These are phyloP conservation scores for Drechmeria coniospora DNA, from an alignment of 2,329 filamentous ascomycete genomes.

Conservation along the genomic window DNA sequence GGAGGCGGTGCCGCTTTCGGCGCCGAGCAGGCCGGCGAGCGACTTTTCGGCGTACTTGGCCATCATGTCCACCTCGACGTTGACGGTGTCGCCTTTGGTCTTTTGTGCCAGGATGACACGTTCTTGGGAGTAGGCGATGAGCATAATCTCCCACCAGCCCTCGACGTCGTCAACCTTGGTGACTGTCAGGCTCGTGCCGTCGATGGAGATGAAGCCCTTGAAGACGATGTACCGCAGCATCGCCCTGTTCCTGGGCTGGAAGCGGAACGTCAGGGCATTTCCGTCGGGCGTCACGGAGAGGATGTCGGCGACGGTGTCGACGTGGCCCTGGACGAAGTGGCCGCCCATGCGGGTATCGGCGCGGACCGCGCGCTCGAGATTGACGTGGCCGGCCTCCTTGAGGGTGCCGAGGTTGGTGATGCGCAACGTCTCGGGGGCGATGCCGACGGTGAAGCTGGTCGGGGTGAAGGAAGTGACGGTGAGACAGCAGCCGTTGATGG, in stretches of 20 bases:
- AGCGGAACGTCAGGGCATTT: constrained; percentile 76
- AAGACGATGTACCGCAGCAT: constrained; percentile 82
- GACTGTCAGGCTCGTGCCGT: constrained; percentile 87
- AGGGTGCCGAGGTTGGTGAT: constrained; percentile 85
- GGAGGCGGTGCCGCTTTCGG: constrained; percentile 32
- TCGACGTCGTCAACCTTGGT: constrained; percentile 68
- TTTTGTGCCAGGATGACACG: constrained; percentile 73
- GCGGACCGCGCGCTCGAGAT: constrained; percentile 85
- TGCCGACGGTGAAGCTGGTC: constrained; percentile 69
- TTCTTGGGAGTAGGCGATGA: constrained; percentile 93
- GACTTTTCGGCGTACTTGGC: constrained; percentile 84
- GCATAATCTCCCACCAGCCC: constrained; percentile 90
- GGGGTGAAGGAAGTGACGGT: constrained; percentile 54
- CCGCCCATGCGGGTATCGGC: constrained; percentile 92
- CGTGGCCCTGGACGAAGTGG: constrained; percentile 95
- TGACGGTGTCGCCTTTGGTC: constrained; percentile 65
- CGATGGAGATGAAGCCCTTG: constrained; percentile 90
- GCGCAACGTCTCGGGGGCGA: constrained; percentile 88
- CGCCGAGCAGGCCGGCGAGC: constrained; percentile 53
- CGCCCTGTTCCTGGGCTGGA: constrained; percentile 52
- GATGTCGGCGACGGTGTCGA: constrained; percentile 76
- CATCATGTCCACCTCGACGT: constrained; percentile 84
- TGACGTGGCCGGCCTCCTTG: constrained; percentile 51
- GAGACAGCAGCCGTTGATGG: constrained; percentile 88
- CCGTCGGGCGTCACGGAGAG: constrained; percentile 61